Conservation (phyloP, 2,329 filamentous ascomycete species). For the Parascedosporium putredinis region DNA sequence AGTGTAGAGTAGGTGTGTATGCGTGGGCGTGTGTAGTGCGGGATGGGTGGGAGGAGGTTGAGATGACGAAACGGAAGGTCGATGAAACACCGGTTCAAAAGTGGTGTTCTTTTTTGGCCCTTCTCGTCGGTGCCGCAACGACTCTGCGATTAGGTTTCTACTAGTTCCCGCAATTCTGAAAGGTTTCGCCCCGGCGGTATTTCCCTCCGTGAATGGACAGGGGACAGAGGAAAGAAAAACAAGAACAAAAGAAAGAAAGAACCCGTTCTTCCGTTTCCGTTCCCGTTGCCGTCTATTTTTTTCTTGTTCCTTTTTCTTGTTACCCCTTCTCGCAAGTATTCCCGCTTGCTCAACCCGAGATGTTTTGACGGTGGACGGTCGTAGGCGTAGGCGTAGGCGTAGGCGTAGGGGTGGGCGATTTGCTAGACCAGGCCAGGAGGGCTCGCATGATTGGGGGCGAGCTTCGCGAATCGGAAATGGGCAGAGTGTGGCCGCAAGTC, state of each 20-base stretch:
- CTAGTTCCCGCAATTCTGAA: too few species aligned
- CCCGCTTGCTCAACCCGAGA: neutral
- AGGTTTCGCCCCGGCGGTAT: too few species aligned
- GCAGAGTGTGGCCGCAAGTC: neutral
- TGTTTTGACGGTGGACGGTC: neutral
- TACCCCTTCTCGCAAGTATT: neutral
- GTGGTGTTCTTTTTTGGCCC: neutral
- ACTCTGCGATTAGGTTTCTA: neutral
- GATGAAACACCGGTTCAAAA: slow-evolving; percentile 8
- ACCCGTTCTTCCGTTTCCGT: too few species aligned
- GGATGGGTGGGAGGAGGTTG: too few species aligned
- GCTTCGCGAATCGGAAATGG: neutral
- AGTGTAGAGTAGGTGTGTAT: too few species aligned
- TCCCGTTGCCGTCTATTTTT: neutral
- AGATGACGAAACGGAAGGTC: slow-evolving; percentile 7
- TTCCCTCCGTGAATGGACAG: too few species aligned
- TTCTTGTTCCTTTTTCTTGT: neutral
- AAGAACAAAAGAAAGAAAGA: too few species aligned
- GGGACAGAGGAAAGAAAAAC: too few species aligned
- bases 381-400: too few species aligned
- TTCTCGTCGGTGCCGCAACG: neutral
- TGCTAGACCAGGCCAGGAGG: slow-evolving; percentile 1
- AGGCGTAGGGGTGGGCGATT: neutral
- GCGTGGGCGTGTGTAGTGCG: too few species aligned
- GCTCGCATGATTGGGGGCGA: slow-evolving; percentile 6